Conservation (phyloP, 768 basidiomycete genomes). For the Auricularia sp. region DNA sequence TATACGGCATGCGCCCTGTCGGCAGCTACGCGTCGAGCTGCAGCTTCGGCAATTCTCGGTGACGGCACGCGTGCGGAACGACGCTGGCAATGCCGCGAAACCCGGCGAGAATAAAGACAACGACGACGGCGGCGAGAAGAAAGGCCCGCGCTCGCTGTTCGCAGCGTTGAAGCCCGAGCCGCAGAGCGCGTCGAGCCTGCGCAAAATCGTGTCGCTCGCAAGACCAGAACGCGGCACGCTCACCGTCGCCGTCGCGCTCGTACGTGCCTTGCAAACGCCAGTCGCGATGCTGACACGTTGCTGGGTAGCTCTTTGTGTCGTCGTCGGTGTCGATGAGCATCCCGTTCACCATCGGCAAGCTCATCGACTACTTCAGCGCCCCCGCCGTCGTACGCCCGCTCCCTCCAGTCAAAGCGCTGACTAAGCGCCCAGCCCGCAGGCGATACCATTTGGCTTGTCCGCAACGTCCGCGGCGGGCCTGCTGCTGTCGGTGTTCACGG, state of each 20-base stretch:
- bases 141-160: not conserved
- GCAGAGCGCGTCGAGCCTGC: conserved; percentile 50
- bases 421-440: conserved; percentile 25
- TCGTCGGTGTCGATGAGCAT: conserved; percentile 87
- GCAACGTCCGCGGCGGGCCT: conserved; percentile 69
- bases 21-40: too few species aligned
- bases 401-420: not conserved
- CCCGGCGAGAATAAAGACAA: too few species aligned
- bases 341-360: conserved; percentile 84
- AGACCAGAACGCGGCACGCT: conserved; percentile 75
- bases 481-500: conserved; percentile 67
- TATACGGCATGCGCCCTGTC: too few species aligned
- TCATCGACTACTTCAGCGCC: conserved; percentile 88
- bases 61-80: too few species aligned
- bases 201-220: conserved; percentile 69
- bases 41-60: too few species aligned
- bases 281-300: not conserved
- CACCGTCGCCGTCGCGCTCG: conserved; percentile 55
- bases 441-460: conserved; percentile 73
- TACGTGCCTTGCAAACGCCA: conserved; percentile 14
- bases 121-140: too few species aligned
- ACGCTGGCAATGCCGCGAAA: too few species aligned
- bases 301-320: conserved; percentile 61
- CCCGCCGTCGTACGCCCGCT: conserved; percentile 48
- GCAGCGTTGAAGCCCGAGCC: conserved; percentile 19